phyloP scores from a whole-genome alignment of 2,329 filamentous ascomycete species.

The Alternaria brassicicola region DNA sequence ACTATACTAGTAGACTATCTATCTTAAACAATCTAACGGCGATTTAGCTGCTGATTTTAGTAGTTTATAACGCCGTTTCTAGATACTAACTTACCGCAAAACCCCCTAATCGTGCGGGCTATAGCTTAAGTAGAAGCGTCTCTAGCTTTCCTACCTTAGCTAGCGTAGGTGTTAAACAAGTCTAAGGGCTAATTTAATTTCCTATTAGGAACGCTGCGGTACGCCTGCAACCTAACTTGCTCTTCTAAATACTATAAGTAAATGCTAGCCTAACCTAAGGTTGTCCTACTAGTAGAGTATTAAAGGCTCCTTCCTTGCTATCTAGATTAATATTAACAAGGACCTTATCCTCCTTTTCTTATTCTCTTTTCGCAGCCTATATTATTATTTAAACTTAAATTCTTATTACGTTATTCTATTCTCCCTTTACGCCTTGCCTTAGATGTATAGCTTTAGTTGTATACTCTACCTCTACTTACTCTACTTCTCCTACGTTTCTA shows the following conservation, averaged over 20 bases:
- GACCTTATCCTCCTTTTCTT: conserved; percentile 8
- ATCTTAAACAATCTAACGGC: conserved; percentile 25
- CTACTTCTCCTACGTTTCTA: conserved; percentile 3
- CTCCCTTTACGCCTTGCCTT: conserved; percentile 7
- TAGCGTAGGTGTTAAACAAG: conserved; percentile 16
- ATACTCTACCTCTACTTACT: conserved; percentile 7
- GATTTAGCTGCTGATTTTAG: conserved; percentile 19
- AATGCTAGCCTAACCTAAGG: conserved; percentile 5
- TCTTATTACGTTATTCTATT: conserved; percentile 9
- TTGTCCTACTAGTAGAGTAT: conserved; percentile 9
- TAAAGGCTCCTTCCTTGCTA: conserved; percentile 14
- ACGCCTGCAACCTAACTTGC: conserved; percentile 1
- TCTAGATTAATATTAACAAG: conserved; percentile 10
- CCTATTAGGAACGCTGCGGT: conserved; percentile 2
- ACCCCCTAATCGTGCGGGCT: conserved; percentile 17
- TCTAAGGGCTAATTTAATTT: conserved; percentile 6
- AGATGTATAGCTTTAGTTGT: conserved; percentile 6
- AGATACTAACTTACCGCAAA: conserved; percentile 26
- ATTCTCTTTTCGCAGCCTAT: conserved; percentile 3
- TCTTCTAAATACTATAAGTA: conserved; percentile 5
- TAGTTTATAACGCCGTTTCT: conserved; percentile 18
- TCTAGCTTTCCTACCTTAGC: conserved; percentile 21
- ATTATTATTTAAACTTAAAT: conserved; percentile 9
- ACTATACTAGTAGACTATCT: too few species aligned
- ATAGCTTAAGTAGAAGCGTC: conserved; percentile 9